Evolutionary conservation across 805 yeast species (phyloP).

Genomic region (Yarrowia alimentaria): DNA sequence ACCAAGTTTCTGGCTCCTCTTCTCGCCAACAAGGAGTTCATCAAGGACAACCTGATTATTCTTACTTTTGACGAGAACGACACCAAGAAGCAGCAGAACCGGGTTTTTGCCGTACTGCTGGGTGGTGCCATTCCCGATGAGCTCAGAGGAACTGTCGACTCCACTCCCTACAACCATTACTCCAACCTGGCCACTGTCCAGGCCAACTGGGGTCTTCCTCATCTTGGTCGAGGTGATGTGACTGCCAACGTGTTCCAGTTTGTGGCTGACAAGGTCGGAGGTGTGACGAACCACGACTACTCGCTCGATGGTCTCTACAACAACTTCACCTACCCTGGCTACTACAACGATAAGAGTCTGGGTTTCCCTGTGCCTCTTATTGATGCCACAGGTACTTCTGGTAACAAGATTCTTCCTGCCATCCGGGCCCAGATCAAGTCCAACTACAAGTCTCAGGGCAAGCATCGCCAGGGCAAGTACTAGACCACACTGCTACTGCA

Average conservation of each 20-base stretch:
- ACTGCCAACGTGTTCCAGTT: constrained; percentile 49
- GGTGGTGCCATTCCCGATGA: constrained; percentile 49
- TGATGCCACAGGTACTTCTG: neutral
- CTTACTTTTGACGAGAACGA: constrained; percentile 53
- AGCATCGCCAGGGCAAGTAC: too few species aligned
- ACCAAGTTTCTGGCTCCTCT: constrained; percentile 47
- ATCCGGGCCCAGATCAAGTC: neutral
- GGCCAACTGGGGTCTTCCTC: constrained; percentile 51
- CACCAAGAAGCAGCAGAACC: constrained; percentile 46
- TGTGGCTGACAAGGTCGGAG: constrained; percentile 42
- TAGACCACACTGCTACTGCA: too few species aligned
- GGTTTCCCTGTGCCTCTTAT: neutral
- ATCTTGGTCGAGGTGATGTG: constrained; percentile 52
- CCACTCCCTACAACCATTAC: constrained; percentile 53
- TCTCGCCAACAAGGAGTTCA: constrained; percentile 48
- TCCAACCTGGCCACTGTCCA: constrained; percentile 49
- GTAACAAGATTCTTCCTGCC: neutral
- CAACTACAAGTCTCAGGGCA: too few species aligned
- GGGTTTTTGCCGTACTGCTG: constrained; percentile 46
- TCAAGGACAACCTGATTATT: constrained; percentile 46
- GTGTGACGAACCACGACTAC: neutral
- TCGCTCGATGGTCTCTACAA: neutral
- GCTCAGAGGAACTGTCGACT: constrained; percentile 46
- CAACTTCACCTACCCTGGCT: neutral
- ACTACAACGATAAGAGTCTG: neutral